A percentile compares a stretch with the other conserved stretches of the same genome.
phyloP scores from a whole-genome alignment of 768 basidiomycete genomes.

The Mycena galericulata region DNA sequence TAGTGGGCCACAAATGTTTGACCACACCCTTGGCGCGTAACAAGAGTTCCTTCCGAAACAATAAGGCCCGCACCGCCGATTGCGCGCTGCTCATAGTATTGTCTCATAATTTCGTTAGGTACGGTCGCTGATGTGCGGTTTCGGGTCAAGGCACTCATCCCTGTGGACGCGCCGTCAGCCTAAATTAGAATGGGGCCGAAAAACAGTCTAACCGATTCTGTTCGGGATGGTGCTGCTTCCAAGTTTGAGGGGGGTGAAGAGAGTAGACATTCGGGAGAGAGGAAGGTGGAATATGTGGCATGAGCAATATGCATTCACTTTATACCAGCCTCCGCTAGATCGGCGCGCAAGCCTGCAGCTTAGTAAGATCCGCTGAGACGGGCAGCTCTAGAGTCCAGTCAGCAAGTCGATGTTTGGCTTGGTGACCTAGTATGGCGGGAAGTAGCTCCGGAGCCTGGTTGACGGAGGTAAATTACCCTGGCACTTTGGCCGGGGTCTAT shows the following conservation, averaged over 20 bases:
- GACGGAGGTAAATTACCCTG: too few relatives aligned
- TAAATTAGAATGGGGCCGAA: not conserved
- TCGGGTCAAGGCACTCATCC: constrained; percentile 54
- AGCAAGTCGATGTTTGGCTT: too few relatives aligned
- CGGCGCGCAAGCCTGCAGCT: too few relatives aligned
- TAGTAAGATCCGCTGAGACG: too few relatives aligned
- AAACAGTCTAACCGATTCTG: constrained; percentile 39
- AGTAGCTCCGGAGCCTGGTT: too few relatives aligned
- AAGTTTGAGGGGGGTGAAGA: constrained; percentile 48
- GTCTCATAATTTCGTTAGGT: constrained; percentile 51
- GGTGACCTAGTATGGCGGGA: too few relatives aligned
- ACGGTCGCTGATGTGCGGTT: constrained; percentile 50
- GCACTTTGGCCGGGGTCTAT: too few relatives aligned
- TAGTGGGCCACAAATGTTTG: not conserved
- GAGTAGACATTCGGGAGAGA: constrained; percentile 17
- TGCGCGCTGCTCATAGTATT: constrained; percentile 56
- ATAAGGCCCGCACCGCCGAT: constrained; percentile 53
- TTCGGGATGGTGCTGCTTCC: constrained; percentile 51
- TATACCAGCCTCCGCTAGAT: not conserved
- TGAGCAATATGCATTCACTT: not conserved
- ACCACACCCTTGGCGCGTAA: constrained; percentile 56
- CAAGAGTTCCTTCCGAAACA: constrained; percentile 52
- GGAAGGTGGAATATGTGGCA: not conserved
- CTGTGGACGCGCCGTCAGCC: not conserved
- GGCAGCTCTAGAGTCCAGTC: too few relatives aligned